Percentiles rank a stretch among this genome's conserved stretches.
phyloP scores from a whole-genome alignment of 768 basidiomycete species.

The Boletus fagicola region DNA sequence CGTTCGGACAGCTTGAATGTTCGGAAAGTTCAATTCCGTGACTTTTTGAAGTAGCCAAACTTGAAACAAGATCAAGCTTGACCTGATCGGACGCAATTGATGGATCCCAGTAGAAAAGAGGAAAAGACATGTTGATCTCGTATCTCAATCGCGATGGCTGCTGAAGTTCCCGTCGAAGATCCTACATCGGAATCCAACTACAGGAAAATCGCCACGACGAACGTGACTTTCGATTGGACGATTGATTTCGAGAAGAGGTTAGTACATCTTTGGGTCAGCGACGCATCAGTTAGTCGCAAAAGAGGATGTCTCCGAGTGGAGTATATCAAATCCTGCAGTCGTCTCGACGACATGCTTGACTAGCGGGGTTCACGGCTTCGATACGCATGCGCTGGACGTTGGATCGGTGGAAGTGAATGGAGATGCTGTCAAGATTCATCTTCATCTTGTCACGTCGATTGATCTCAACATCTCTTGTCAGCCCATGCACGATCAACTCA shows the following conservation, averaged over 20 bases:
- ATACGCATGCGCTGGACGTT: slow-evolving; percentile 55
- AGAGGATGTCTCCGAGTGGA: slow-evolving; percentile 42
- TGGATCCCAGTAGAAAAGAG: no score
- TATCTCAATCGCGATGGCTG: slow-evolving; percentile 11
- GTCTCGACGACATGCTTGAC: background rate
- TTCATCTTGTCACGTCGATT: background rate
- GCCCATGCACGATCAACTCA: slow-evolving; percentile 23
- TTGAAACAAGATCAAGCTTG: no score
- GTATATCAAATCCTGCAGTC: slow-evolving; percentile 27
- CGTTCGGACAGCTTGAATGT: no score
- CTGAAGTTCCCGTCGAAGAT: slow-evolving; percentile 28
- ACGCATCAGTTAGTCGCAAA: slow-evolving; percentile 42
- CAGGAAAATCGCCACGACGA: slow-evolving; percentile 30
- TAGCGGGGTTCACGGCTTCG: slow-evolving; percentile 39
- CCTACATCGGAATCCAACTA: slow-evolving; percentile 61
- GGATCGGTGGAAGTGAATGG: slow-evolving; percentile 49
- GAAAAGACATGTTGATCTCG: background rate
- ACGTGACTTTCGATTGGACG: slow-evolving; percentile 55
- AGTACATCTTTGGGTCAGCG: slow-evolving; percentile 48
- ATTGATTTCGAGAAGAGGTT: slow-evolving; percentile 51
- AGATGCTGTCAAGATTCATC: slow-evolving; percentile 44
- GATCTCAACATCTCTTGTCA: background rate
- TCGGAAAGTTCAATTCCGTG: no score
- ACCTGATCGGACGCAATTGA: no score
- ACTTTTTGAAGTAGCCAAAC: no score